Evolutionary conservation across 225 moss, liverwort and hornwort genomes (phyloP), one percentile per base, ranked within the genome.

Genomic region (Straminergon stramineum): DNA sequence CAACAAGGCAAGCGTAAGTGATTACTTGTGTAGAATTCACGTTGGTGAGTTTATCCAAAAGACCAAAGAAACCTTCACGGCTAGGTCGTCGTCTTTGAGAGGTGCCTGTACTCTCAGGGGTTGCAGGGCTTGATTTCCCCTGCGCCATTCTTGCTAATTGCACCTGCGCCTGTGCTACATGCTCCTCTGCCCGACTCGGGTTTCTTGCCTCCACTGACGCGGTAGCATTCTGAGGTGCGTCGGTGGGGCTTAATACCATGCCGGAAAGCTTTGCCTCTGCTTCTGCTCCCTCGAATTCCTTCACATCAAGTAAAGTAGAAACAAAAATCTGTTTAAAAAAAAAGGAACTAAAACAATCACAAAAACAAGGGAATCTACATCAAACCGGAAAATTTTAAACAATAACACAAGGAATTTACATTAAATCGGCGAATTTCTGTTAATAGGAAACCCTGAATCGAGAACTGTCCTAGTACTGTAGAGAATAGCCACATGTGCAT

Each of bases 281-380:
- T 91, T 95, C 95, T 78, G 94, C 91, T 77, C 84, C 83, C 88
- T 95, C 95, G 64, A 95, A 94, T 90, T 95, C 94, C 95, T 95
- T 41, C 87, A 81, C 66, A 86, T 19, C 51, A 73, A 79, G 68
- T 43, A 60, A 65, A 75, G 65, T 53, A 73, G 73, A 67, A 73
- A 74, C 20, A 26, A 19, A 66, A 55, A 64, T 82, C 52, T 31
- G 27, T 5, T 80, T 2, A 2, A 5, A 43, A 31, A 64, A 37
- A 56, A 22, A 26, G 17, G 22, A 39, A 69, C 69, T 75, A 11
- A 52, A 79, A 56, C 35, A 88, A 43, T 17, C 84, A 79, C 23
- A 56, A 18, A 37, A 80, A 80, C 53, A 13, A 32, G 37, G 15
- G 43, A 58, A 18, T 23, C 8, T 8, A 16, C 45, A 85, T 45